phyloP scores from a whole-genome alignment of 805 yeast species.

The Suhomyces xylopsoci region DNA sequence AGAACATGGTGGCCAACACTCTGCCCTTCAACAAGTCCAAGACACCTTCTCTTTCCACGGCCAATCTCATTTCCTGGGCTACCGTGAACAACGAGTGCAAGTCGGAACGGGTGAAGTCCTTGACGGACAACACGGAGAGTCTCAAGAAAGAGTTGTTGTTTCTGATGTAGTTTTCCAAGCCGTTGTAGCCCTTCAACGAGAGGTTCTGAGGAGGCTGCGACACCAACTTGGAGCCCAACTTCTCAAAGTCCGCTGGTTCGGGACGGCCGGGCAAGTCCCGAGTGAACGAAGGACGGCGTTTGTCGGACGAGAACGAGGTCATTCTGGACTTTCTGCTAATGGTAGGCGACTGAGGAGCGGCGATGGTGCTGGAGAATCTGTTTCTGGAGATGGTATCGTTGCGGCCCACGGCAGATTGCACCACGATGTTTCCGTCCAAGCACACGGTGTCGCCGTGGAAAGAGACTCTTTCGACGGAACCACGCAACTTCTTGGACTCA shows the following conservation, averaged over 20 bases:
- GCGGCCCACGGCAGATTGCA: slow-evolving; percentile 59
- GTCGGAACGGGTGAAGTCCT: slow-evolving; percentile 82
- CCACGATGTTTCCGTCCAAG: slow-evolving; percentile 74
- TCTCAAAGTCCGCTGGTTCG: slow-evolving; percentile 46
- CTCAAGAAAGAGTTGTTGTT: slow-evolving; percentile 87
- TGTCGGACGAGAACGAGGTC: slow-evolving; percentile 34
- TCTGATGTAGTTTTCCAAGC: slow-evolving; percentile 73
- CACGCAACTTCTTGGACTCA: slow-evolving; percentile 53
- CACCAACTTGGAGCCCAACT: slow-evolving; percentile 64
- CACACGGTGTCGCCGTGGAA: slow-evolving; percentile 76
- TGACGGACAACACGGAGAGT: slow-evolving; percentile 82
- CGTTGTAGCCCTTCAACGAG: slow-evolving; percentile 66
- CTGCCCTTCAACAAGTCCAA: slow-evolving; percentile 88
- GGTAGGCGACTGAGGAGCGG: slow-evolving; percentile 29
- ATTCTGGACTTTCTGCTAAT: slow-evolving; percentile 32
- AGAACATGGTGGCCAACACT: slow-evolving; percentile 90
- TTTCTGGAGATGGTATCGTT: slow-evolving; percentile 45
- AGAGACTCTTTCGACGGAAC: slow-evolving; percentile 87
- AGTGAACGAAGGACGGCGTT: slow-evolving; percentile 37
- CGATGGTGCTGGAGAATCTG: slow-evolving; percentile 35
- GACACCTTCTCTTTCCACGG: slow-evolving; percentile 95
- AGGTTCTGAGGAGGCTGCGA: slow-evolving; percentile 63
- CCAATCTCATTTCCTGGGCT: slow-evolving; percentile 96
- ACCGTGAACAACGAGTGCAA: slow-evolving; percentile 91
- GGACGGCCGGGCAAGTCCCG: slow-evolving; percentile 19